Conservation (phyloP, 129 eudicot species). For the Kitagawia praeruptora region DNA sequence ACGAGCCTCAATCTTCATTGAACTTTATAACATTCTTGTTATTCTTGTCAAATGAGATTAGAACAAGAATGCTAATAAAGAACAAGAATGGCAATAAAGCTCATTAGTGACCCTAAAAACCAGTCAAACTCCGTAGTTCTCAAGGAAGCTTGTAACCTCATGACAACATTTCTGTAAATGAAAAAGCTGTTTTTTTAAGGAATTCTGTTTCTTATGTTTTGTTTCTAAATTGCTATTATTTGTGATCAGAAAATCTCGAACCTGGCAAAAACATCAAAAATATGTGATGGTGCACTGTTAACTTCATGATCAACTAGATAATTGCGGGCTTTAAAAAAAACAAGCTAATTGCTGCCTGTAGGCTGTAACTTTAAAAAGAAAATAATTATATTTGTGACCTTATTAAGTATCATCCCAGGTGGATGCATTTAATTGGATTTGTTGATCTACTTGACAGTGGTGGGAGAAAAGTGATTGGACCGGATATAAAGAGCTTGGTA, state of each 20-base stretch:
- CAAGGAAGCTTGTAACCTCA: background rate
- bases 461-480: constrained; percentile 99
- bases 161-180: background rate
- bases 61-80: background rate
- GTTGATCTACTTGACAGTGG: constrained; percentile 95
- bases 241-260: background rate
- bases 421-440: constrained; percentile 82
- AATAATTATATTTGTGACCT: constrained; percentile 24
- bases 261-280: background rate
- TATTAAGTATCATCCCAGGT: constrained; percentile 80
- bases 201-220: background rate
- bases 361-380: background rate
- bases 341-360: background rate
- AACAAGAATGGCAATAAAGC: background rate
- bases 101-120: background rate
- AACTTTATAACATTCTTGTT: background rate
- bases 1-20: too few relatives aligned
- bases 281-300: background rate
- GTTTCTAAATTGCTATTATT: background rate
- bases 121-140: background rate
- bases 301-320: background rate
- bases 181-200: background rate
- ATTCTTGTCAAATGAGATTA: background rate
- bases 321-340: background rate
- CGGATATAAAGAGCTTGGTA: constrained; percentile 97